Evolutionary conservation across 352 stramenopile genomes (phyloP), one percentile per base, ranked within the genome.

Genomic region (Peronospora tabacina): DNA sequence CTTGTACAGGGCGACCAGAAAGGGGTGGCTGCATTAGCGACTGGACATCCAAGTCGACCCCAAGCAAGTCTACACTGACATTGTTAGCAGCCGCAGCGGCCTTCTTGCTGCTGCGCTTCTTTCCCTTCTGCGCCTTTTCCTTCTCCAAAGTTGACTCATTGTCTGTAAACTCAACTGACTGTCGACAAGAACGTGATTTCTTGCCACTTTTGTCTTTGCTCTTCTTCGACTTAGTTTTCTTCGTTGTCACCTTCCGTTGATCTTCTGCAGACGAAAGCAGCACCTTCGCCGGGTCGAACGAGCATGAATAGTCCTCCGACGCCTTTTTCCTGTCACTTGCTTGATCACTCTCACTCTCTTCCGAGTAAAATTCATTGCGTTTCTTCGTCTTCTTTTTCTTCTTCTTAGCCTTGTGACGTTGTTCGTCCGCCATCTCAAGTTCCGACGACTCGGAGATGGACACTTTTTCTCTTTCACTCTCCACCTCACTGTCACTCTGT

Each of bases 231-330:
- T 62, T 68, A 15, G 19, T 39, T 19, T 53, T 56, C 30, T 61
- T 58, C 11, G 24, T 51, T 17, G 40, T 58, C 19, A 52, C 42
- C 12, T 59, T 59, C 19, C 56, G 34, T 22, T 24, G n/a, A 4
- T 75, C 46, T 4, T 66, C 51, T 5, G 33, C 46, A 46, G 66
- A 63, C 6, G 69, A 39, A 33, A 63, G 58, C 9, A 66, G 66
- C 1, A 80, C 55, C 38, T 83, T 83, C 8, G 68, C 56, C 17
- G 68, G 66, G 28, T 78, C 72, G 33, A 80, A 80, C 1, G 68
- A 71, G 57, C 62, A 78, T 42, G 60, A 50, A 55, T 78, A 83
- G 48, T 73, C 17, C 13, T 44, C 44, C 7, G 58, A 33, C 2
- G 58, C 12, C 29, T 58, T 55, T 39, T 63, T 60, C 49, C 56